Base-by-base conservation (phyloP, 345 rosid genomes). In the Punica granatum region DNA sequence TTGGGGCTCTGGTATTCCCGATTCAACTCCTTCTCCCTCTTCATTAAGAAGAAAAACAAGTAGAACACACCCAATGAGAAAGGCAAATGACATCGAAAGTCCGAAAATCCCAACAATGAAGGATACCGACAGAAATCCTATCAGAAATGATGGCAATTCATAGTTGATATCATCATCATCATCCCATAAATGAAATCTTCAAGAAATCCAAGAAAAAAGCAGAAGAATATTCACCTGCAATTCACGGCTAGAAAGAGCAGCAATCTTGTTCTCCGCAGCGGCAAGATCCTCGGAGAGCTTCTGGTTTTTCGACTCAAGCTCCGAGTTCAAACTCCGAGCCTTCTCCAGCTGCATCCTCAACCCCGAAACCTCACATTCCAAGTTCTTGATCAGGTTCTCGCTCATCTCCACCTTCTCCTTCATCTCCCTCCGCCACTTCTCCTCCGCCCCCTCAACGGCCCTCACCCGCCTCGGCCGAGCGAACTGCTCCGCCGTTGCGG, bases 271-370 rank as follows among this genome's bases (percentile, higher is more conserved):
- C 75, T 85, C 79, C 60, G 93, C 88, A 68, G 86, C 83, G 44
- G 82, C 80, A 60, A 89, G 88, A 67, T 86, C 85, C 75, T 80
- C 74, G 21, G 80, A 63, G 62, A 92, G 89, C 79, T 84, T 86
- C 71, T 19, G 73, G 69, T 92, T 92, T 66, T 75, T 82, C 54
- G 73, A 69, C 46, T 77, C 78, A 34, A 89, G 73, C 74, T 89
- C 87, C 25, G 46, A 56, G 41, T 88, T 92, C 75, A 83, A 77
- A 65, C 60, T 74, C 60, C 71, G 79, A 10, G 88, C 86, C 59
- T 85, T 82, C 58, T 85, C 83, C 72, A 92, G 58, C 68, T 92
- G 94, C 7, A 73, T 74, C 76, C 80, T 79, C 73, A 92, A 72
- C 72, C 66, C 72, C 74, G 75, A 42, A 60, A 89, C 79, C 78